Conservation (phyloP, 148 eudicot genomes). For the Persicaria maculosa region DNA sequence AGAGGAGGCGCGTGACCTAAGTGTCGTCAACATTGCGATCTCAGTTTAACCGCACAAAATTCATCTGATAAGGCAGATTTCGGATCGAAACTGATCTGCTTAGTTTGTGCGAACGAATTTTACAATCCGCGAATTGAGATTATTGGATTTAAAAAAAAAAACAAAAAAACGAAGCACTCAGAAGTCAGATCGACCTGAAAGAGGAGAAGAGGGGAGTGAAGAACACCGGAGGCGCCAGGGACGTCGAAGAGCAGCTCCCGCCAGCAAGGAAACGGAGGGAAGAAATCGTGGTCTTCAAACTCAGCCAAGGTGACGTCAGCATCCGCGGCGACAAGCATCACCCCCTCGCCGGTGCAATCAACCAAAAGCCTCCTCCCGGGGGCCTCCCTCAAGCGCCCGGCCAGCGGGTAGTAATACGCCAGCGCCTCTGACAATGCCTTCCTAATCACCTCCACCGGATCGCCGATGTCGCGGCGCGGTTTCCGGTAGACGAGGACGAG, state of each 20-base stretch:
- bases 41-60: background rate
- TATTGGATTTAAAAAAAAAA: background rate
- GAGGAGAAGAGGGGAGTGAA: conserved; percentile 21
- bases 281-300: conserved; percentile 16
- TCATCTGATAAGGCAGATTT: background rate
- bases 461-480: background rate
- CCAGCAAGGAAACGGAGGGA: conserved; percentile 21
- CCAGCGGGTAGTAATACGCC: conserved; percentile 24
- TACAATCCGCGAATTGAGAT: background rate
- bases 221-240: conserved; percentile 17
- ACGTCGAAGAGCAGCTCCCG: conserved; percentile 22
- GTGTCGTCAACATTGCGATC: background rate
- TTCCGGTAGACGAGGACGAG: conserved; percentile 1
- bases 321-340: conserved; percentile 28
- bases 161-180: background rate
- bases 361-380: conserved; percentile 19
- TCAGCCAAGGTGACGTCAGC: conserved; percentile 24
- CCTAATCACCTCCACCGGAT: conserved; percentile 19
- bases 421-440: conserved; percentile 17
- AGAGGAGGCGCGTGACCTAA: conserved; percentile 21
- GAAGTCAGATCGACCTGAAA: background rate
- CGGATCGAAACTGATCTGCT: no score
- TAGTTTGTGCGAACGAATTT: no score
- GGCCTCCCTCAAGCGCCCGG: conserved; percentile 27
- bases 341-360: conserved; percentile 33